phyloP scores from a whole-genome alignment of 805 yeast species.

The Ogataea zsoltii region DNA sequence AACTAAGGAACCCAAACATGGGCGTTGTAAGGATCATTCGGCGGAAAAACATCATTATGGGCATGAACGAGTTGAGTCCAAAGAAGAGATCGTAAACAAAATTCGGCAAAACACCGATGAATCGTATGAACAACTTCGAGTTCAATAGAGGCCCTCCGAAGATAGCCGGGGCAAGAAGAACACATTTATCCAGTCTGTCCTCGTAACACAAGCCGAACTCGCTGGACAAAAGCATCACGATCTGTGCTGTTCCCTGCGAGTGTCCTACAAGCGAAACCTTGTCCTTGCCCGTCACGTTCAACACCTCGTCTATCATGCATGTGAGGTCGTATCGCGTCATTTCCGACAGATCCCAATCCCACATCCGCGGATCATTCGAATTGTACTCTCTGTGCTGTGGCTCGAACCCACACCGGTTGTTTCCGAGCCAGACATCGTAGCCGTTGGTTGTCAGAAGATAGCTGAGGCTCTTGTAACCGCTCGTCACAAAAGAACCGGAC shows the following conservation, averaged over 20 bases:
- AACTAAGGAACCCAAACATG: constrained; percentile 66
- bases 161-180: constrained; percentile 88
- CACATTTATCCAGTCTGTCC: constrained; percentile 61
- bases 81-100: constrained; percentile 52
- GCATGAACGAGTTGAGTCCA: constrained; percentile 79
- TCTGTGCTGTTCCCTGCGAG: constrained; percentile 92
- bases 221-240: constrained; percentile 64
- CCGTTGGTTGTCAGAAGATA: constrained; percentile 50
- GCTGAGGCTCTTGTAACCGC: constrained; percentile 82
- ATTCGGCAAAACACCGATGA: constrained; percentile 55
- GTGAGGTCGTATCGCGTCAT: constrained; percentile 81
- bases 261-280: constrained; percentile 74
- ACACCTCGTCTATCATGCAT: constrained; percentile 63
- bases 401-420: constrained; percentile 83
- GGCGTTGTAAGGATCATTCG: constrained; percentile 45
- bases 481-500: constrained; percentile 78
- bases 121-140: constrained; percentile 58
- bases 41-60: constrained; percentile 67
- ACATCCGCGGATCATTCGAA: constrained; percentile 53
- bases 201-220: constrained; percentile 38
- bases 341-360: constrained; percentile 94
- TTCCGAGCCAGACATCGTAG: constrained; percentile 89
- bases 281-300: constrained; percentile 35
- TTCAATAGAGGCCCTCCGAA: constrained; percentile 80
- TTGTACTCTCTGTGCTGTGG: constrained; percentile 60